These are phyloP conservation scores for Tuber calosporum DNA, from an alignment of 495 filamentous ascomycete species.

Conservation along the genomic window DNA sequence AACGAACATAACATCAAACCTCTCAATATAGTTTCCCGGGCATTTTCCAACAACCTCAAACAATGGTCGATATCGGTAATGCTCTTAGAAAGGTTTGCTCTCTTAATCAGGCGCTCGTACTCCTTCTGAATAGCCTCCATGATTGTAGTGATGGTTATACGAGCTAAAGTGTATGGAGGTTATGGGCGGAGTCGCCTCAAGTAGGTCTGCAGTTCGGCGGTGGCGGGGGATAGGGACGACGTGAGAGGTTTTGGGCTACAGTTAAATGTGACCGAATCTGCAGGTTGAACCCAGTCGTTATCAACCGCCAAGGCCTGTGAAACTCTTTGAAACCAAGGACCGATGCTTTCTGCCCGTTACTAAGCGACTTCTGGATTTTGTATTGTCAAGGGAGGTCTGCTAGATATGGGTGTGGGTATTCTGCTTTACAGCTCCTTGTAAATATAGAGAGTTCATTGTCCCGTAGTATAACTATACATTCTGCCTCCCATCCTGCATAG, in stretches of 20 bases:
- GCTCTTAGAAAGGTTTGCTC: conserved; percentile 61
- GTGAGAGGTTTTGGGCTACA: background rate
- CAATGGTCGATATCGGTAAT: conserved; percentile 71
- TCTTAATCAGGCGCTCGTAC: conserved; percentile 60
- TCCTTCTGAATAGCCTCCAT: conserved; percentile 73
- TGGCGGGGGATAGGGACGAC: background rate
- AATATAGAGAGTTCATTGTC: no score
- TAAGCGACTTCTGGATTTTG: background rate
- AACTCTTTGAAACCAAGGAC: background rate
- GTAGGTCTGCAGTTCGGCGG: background rate
- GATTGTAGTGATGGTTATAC: background rate
- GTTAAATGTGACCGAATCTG: background rate
- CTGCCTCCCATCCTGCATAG: no score
- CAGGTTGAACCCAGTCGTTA: background rate
- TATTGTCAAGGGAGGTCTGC: background rate
- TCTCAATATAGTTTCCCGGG: conserved; percentile 60
- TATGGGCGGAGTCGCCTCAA: conserved; percentile 1
- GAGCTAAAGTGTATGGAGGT: background rate
- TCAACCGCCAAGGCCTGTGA: background rate
- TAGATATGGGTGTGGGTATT: no score
- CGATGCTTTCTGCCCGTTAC: background rate
- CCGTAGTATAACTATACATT: no score
- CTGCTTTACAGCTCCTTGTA: no score
- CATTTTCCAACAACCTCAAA: conserved; percentile 65
- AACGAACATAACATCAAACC: conserved; percentile 46